phyloP scores from a whole-genome alignment of 2,329 filamentous ascomycete genomes.

The Cryphonectria japonica region DNA sequence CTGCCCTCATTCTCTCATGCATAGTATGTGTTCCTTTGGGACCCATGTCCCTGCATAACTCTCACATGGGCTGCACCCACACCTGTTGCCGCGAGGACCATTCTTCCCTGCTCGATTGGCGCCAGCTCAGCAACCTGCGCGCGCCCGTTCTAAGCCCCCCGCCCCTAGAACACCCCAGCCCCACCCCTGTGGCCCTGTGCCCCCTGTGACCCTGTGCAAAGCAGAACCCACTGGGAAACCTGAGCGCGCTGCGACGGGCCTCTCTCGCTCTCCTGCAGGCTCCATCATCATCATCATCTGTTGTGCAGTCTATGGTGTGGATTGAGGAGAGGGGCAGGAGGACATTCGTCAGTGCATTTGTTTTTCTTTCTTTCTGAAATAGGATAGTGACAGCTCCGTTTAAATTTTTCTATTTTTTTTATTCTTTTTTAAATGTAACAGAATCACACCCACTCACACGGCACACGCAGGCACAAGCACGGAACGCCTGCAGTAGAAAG shows the following conservation, averaged over 20 bases:
- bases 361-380: too few species aligned
- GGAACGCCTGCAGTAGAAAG: not conserved
- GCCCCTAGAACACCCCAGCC: not conserved
- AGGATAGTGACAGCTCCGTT: too few species aligned
- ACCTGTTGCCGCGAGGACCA: slow-evolving; percentile 18
- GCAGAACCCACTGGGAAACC: not conserved
- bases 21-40: not conserved
- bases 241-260: not conserved
- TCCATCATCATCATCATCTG: not conserved
- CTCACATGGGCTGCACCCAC: slow-evolving; percentile 11
- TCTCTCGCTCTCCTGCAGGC: not conserved
- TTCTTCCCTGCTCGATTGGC: slow-evolving; percentile 16
- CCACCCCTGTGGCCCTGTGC: not conserved
- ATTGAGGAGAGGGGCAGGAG: not conserved
- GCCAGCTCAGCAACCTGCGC: slow-evolving; percentile 21
- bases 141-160: slow-evolving; percentile 3
- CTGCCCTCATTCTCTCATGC: not conserved
- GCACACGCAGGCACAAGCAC: too few species aligned
- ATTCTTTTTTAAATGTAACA: not conserved
- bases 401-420: not conserved
- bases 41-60: slow-evolving; percentile 11
- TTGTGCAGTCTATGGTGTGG: not conserved
- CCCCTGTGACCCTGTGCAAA: not conserved
- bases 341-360: not conserved
- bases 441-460: too few species aligned